Evolutionary conservation across 306 rosid species (phyloP).

Genomic region (Urtica urens): DNA sequence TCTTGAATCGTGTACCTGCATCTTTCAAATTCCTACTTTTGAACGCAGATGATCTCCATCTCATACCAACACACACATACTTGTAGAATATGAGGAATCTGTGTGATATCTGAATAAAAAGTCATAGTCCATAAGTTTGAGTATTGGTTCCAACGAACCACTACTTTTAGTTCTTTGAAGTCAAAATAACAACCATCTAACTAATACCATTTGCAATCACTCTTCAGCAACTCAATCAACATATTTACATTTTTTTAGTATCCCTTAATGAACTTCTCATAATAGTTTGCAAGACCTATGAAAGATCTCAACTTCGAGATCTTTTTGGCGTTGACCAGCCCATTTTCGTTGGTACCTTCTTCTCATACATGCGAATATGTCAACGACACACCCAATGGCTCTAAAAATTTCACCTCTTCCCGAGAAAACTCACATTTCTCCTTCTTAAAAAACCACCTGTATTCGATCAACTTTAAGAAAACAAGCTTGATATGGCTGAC

Average conservation of each 20-base stretch:
- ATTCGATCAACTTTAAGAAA: no score
- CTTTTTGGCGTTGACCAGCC: not conserved
- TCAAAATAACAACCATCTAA: no score
- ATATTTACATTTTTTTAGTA: not conserved
- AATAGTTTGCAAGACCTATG: not conserved
- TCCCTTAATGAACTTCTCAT: not conserved
- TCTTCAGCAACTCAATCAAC: no score
- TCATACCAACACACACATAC: not conserved
- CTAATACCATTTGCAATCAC: no score
- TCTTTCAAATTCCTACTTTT: conserved; percentile 1
- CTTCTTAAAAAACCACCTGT: not conserved
- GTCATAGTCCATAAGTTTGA: no score
- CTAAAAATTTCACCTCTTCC: not conserved
- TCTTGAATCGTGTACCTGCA: not conserved
- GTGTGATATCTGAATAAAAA: no score
- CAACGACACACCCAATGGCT: not conserved
- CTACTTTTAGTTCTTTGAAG: no score
- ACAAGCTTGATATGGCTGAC: no score
- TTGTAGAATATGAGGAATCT: not conserved
- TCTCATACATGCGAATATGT: not conserved
- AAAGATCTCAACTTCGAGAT: not conserved
- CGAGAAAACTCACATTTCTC: not conserved
- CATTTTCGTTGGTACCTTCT: not conserved
- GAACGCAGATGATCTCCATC: not conserved
- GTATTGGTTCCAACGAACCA: no score